A percentile compares a stretch with the other conserved stretches of the same genome.
These are phyloP conservation scores for Backusella sp. DNA, from an alignment of 192 early-diverging fungal genomes.

Conservation along the genomic window DNA sequence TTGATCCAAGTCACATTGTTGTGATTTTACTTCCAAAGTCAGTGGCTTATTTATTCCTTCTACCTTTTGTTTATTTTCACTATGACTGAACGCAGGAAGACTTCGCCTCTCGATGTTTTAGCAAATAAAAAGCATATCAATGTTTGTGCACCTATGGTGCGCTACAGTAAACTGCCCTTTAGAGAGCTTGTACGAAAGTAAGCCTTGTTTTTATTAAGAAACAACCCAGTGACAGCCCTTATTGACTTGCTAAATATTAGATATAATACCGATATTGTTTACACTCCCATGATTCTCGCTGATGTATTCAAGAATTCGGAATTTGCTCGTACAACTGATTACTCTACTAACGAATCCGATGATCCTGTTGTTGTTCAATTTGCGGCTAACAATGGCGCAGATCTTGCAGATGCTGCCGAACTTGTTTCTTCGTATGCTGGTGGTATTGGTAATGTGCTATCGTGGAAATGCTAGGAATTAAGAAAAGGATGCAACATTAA, in stretches of 20 bases:
- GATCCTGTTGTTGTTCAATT: conserved; percentile 93
- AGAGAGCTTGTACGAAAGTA: conserved; percentile 80
- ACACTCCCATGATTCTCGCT: conserved; percentile 96
- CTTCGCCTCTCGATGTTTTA: conserved; percentile 45
- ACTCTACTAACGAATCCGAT: conserved; percentile 77
- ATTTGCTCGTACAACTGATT: conserved; percentile 78
- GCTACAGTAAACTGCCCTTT: conserved; percentile 95
- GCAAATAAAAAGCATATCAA: conserved; percentile 63
- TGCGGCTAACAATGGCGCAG: conserved; percentile 76
- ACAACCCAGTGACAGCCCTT: background rate
- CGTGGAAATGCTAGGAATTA: background rate
- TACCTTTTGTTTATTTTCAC: background rate
- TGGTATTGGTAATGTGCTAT: conserved; percentile 46
- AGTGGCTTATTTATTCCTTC: background rate
- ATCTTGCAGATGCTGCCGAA: conserved; percentile 84
- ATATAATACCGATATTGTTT: conserved; percentile 86
- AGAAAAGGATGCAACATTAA: background rate
- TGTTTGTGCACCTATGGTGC: conserved; percentile 95
- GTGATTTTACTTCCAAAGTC: background rate
- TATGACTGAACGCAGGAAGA: conserved; percentile 9
- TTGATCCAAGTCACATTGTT: background rate
- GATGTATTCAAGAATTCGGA: conserved; percentile 88
- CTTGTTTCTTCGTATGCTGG: conserved; percentile 76
- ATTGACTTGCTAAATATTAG: conserved; percentile 30
- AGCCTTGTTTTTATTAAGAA: conserved; percentile 31